Evolutionary conservation across 345 rosid genomes (phyloP).

Genomic region (Dimocarpus longan): DNA sequence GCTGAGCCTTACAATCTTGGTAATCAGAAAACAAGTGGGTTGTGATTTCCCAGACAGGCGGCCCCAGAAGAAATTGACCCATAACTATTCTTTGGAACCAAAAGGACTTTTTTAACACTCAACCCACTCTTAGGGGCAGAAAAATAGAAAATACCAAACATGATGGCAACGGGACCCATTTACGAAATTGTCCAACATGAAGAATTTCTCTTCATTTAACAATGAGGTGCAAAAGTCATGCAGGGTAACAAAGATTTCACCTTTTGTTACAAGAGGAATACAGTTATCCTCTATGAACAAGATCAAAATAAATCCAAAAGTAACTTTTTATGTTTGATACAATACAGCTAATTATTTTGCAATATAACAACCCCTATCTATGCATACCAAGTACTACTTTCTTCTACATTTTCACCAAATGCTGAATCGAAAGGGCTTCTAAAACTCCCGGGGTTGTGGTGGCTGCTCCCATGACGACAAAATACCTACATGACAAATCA

Average conservation of each 20-base stretch:
- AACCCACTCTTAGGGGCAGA: not conserved
- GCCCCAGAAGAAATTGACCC: not conserved
- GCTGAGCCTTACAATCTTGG: not conserved
- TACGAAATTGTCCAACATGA: conserved; percentile 3
- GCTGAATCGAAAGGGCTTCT: conserved; percentile 72
- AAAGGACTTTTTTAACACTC: not conserved
- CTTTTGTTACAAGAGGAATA: conserved; percentile 6
- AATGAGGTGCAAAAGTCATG: conserved; percentile 6
- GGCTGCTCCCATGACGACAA: conserved; percentile 84
- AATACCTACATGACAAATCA: conserved; percentile 58
- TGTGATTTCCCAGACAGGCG: not conserved
- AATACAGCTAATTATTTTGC: conserved; percentile 6
- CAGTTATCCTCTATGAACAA: conserved; percentile 18
- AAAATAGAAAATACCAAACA: not conserved
- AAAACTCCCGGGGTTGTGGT: conserved; percentile 56
- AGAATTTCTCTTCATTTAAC: not conserved
- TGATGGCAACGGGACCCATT: not conserved
- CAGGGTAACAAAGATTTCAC: conserved; percentile 11
- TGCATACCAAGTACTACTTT: conserved; percentile 22
- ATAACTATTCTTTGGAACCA: not conserved
- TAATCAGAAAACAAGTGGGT: not conserved
- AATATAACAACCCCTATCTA: conserved; percentile 13
- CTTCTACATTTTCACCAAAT: not conserved
- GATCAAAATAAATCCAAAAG: conserved; percentile 6
- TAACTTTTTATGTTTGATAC: not conserved